Evolutionary conservation across 169 alveolate species (phyloP).

Genomic region (Cryptosporidium parvum): DNA sequence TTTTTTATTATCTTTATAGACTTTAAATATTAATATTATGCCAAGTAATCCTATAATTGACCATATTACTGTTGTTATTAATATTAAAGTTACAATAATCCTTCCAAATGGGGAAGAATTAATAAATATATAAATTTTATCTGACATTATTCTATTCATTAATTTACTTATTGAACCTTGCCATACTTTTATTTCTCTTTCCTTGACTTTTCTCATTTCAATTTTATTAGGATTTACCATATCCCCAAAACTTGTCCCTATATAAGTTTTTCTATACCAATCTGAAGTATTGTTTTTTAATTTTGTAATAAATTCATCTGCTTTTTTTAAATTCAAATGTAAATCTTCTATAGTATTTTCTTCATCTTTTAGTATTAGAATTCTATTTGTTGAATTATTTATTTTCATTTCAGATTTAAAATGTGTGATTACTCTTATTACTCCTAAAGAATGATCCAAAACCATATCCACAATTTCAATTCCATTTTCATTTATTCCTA

Average conservation of each 20-base stretch:
- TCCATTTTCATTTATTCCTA: slow-evolving; percentile 5
- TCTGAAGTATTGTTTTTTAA: slow-evolving; percentile 32
- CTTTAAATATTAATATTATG: not conserved
- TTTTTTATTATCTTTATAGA: not conserved
- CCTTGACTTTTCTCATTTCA: slow-evolving; percentile 9
- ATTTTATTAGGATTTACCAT: slow-evolving; percentile 35
- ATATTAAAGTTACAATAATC: slow-evolving; percentile 3
- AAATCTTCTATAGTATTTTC: not conserved
- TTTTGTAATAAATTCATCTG: not conserved
- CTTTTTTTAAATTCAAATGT: slow-evolving; percentile 8
- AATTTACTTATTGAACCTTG: not conserved
- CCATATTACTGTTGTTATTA: slow-evolving; percentile 27
- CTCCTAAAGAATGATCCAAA: slow-evolving; percentile 5
- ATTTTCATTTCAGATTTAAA: slow-evolving; percentile 17
- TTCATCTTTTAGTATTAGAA: not conserved
- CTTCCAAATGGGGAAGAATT: slow-evolving; percentile 58
- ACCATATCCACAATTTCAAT: slow-evolving; percentile 16
- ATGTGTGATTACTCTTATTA: slow-evolving; percentile 7
- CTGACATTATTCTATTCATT: not conserved
- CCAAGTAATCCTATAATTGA: not conserved
- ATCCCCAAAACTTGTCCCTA: slow-evolving; percentile 41
- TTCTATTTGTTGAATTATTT: not conserved
- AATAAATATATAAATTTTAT: slow-evolving; percentile 11
- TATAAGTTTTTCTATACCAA: slow-evolving; percentile 60
- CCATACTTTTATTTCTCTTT: not conserved